These are phyloP conservation scores for Amoeboaphelidium protococcarum DNA, from an alignment of 371 early-diverging fungal genomes.

Conservation along the genomic window DNA sequence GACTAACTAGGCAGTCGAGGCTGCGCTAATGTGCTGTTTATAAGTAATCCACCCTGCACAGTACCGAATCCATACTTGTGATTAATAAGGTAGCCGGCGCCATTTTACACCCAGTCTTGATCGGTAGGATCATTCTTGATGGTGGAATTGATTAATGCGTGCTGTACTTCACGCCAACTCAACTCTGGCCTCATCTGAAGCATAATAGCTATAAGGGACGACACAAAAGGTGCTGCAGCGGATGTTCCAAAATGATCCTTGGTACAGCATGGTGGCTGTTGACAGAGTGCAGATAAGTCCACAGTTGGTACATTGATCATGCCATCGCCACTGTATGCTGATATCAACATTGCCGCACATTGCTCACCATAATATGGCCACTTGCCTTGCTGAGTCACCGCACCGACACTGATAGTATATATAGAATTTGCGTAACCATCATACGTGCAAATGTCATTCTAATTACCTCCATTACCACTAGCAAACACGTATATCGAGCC, in stretches of 20 bases:
- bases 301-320: neutral
- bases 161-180: slow-evolving; percentile 1
- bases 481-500: slow-evolving; percentile 2
- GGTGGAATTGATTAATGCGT: neutral
- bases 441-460: neutral
- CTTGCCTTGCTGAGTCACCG: neutral
- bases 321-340: neutral
- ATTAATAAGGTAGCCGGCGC: neutral
- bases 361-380: neutral
- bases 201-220: neutral
- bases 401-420: slow-evolving; percentile 1
- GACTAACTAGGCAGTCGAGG: neutral
- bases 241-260: slow-evolving; percentile 1
- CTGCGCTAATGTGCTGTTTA: neutral
- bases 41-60: neutral
- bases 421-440: slow-evolving; percentile 2
- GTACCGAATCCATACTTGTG: slow-evolving; percentile 1
- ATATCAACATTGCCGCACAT: neutral
- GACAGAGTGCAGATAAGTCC: neutral
- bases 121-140: neutral
- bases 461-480: slow-evolving; percentile 1
- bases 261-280: neutral
- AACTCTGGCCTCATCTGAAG: neutral
- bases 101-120: neutral
- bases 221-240: slow-evolving; percentile 2